These are phyloP conservation scores for Meira miltonrushii DNA, from an alignment of 1,284 basidiomycete species.

Conservation along the genomic window DNA sequence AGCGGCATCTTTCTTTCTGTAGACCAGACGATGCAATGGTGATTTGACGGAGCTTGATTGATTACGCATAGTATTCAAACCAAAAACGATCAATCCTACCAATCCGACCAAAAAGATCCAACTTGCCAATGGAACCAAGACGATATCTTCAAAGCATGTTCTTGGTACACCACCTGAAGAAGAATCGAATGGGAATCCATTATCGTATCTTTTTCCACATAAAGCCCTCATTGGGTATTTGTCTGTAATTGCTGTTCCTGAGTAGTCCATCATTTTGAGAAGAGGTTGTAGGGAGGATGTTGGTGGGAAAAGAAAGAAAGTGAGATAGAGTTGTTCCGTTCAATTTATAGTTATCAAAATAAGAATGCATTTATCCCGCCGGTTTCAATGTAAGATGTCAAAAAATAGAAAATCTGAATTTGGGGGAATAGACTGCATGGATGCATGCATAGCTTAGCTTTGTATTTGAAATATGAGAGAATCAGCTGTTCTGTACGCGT, in stretches of 20 bases:
- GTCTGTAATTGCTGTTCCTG: slow-evolving; percentile 8
- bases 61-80: background rate
- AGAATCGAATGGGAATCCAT: slow-evolving; percentile 18
- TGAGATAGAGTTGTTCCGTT: too few relatives aligned
- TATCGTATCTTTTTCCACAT: slow-evolving; percentile 10
- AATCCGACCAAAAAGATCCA: slow-evolving; percentile 27
- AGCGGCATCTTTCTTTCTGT: slow-evolving; percentile 8
- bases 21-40: slow-evolving; percentile 18
- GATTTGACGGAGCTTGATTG: slow-evolving; percentile 5
- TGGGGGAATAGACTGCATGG: too few relatives aligned
- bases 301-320: background rate
- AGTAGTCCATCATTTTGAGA: slow-evolving; percentile 1
- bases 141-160: slow-evolving; percentile 37
- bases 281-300: background rate
- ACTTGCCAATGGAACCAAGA: slow-evolving; percentile 31
- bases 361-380: too few relatives aligned
- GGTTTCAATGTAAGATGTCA: too few relatives aligned
- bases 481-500: too few relatives aligned
- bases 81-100: slow-evolving; percentile 16
- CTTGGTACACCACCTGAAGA: slow-evolving; percentile 16
- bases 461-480: too few relatives aligned
- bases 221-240: background rate
- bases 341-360: too few relatives aligned
- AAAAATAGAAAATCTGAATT: too few relatives aligned
- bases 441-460: too few relatives aligned